Evolutionary conservation across 2,329 filamentous ascomycete species (phyloP).

Genomic region (Trichoderma sp.): DNA sequence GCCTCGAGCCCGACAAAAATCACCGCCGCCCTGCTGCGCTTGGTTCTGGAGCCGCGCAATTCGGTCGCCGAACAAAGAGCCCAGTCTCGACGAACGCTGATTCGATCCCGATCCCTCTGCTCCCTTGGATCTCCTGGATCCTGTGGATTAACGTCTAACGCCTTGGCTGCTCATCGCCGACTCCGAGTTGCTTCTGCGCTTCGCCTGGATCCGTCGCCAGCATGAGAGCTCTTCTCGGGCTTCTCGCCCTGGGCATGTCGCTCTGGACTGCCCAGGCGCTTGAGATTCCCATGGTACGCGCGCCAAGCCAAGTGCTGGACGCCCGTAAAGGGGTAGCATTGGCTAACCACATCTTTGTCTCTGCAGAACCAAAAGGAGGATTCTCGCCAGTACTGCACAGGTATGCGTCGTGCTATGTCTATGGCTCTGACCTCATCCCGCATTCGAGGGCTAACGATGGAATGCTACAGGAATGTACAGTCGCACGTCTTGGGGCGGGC

Average conservation of each 20-base stretch:
- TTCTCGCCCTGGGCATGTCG: conserved; percentile 52
- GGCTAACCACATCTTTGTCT: conserved; percentile 24
- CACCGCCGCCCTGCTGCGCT: background rate
- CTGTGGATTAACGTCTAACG: too few relatives aligned
- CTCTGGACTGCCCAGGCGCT: conserved; percentile 52
- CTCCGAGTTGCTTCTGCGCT: background rate
- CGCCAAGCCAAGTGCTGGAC: background rate
- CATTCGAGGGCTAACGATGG: conserved; percentile 16
- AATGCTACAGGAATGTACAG: conserved; percentile 76
- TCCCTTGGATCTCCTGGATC: background rate
- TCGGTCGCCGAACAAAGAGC: background rate
- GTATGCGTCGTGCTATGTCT: conserved; percentile 35
- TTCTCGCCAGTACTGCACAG: conserved; percentile 76
- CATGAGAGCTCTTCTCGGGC: conserved; percentile 55
- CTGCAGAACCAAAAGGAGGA: conserved; percentile 69
- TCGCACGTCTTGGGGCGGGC: conserved; percentile 81
- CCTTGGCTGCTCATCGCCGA: background rate
- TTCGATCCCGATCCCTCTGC: background rate
- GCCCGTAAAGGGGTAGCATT: background rate
- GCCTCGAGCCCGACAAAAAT: background rate
- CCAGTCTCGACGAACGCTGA: background rate
- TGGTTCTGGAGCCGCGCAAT: conserved; percentile 6
- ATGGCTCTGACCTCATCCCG: background rate
- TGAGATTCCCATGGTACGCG: conserved; percentile 55
- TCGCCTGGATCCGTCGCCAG: conserved; percentile 24